Base-by-base conservation (phyloP, 2,329 filamentous ascomycete genomes). In the Boeremia lycopersici region DNA sequence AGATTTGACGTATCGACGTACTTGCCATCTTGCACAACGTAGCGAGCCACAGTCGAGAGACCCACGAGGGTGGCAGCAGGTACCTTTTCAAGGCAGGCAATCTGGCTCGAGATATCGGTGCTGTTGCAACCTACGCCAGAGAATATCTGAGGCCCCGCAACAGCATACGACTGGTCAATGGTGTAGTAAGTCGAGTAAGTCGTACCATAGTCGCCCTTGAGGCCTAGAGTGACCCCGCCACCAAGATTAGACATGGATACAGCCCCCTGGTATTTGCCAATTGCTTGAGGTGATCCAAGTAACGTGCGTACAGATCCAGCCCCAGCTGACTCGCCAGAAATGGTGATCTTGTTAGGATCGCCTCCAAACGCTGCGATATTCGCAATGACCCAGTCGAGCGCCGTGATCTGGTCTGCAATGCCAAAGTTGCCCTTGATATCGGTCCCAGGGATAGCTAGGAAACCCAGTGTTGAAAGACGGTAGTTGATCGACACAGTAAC, bases 131-230 rank as follows among this genome's bases (percentile, higher is more conserved):
- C 81, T 2, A 80, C 77, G 5, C 76, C 78, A 3, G 69, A 60
- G 52, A 87, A 79, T 45, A 87, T 80, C 2, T 78, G 74, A n/a
- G 78, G 75, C 0, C 81, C 84, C 1, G 77, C 80, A 0, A 78
- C 74, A 1, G 75, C 64, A 63, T 82, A 79, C 19, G 81, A 81
- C 53, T 85, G 72, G 3, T 77, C 69, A 53, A 86, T 80, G 3
- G 83, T 85, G 61, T 82, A 81, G 71, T 86, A 87, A 23, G 79
- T 77, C 10, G 81, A 84, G 67, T 86, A 87, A 0, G 82, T 80
- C 0, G 80, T 82, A 10, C 82, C 84, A 53, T 86, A 86, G 63
- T 82, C 78, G n/a, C 82, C 81, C 1, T 71, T 76, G 2, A 83
- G 78, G 1, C 83, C 84, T 2, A 85, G 77, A 0, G 80, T 80